These are phyloP conservation scores for Collybiopsis confluens DNA, from an alignment of 768 basidiomycete genomes.

Conservation along the genomic window DNA sequence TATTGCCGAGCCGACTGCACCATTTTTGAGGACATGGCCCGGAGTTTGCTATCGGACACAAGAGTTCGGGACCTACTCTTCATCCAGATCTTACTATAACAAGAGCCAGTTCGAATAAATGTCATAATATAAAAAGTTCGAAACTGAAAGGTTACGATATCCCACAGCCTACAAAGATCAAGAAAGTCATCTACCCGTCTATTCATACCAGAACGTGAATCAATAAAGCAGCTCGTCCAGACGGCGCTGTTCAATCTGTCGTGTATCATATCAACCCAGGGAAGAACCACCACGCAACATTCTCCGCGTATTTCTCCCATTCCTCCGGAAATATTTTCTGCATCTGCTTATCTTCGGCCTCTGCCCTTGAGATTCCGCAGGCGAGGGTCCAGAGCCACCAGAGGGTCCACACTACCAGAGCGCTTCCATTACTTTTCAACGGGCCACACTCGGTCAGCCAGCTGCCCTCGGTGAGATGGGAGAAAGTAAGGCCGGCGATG, in stretches of 20 bases:
- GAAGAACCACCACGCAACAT: slow-evolving; percentile 42
- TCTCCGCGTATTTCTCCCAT: slow-evolving; percentile 41
- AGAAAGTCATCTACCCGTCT: no score
- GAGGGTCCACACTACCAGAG: slow-evolving; percentile 21
- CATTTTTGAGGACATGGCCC: no score
- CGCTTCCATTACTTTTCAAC: slow-evolving; percentile 17
- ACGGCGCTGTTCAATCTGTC: not conserved
- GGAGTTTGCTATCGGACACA: no score
- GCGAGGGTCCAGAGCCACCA: slow-evolving; percentile 43
- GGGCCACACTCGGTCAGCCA: slow-evolving; percentile 36
- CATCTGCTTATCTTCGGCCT: slow-evolving; percentile 45
- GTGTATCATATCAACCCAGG: slow-evolving; percentile 29
- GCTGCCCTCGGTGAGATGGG: slow-evolving; percentile 42
- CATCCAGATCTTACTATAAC: no score
- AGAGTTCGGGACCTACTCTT: no score
- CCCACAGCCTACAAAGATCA: no score
- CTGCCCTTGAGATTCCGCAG: slow-evolving; percentile 38
- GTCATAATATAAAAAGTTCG: no score
- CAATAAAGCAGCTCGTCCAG: no score
- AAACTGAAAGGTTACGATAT: no score
- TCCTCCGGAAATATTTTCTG: slow-evolving; percentile 36
- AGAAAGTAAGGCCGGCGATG: slow-evolving; percentile 40
- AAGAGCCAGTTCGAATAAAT: no score
- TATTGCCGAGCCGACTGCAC: no score
- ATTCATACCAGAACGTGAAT: no score